Evolutionary conservation across 2,329 filamentous ascomycete species (phyloP), one percentile per base, ranked within the genome.

Genomic region (Cryphonectria parasitica): DNA sequence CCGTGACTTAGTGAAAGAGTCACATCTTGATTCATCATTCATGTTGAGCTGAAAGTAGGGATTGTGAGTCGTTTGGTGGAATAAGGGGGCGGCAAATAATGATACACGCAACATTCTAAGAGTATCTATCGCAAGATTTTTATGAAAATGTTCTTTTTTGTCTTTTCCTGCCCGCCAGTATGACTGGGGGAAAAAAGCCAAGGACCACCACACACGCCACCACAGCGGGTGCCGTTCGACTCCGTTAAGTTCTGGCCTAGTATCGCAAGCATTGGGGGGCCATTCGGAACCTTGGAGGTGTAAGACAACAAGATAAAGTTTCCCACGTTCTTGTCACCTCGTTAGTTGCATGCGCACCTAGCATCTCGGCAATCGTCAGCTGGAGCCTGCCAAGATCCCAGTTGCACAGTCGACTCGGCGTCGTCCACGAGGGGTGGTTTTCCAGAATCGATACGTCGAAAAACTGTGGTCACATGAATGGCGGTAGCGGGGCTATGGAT

Each of bases 301-400:
- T 31, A 17, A 5, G 1, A 49, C 45, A 49, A n/a, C 1, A 7
- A 5, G 17, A 28, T n/a, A 49, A 2, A 39, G 10, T n/a, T 45
- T 34, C 7, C 7, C n/a, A 68, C 69, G 62, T 61, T 68, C 15
- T 65, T 31, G n/a, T 28, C 5, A 17, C 45, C 39, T n/a, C 66
- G 52, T 61, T 68, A 68, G 64, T 61, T 54, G 69, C 69, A 68
- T 65, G 49, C 25, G 54, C 54, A 31, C 13, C 28, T 31, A 31
- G 28, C 28, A 58, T 58, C 54, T 43, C 31, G 58, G 58, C 19
- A 36, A 61, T 61, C 58, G 58, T n/a, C 58, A 61, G 58, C 58
- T 61, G 58, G 34, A 61, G 15, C 56, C 52, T 56, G 54, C 54
- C 54, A 36, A 61, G 52, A 49, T 54, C 45, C 39, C 63, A 45